Conservation (phyloP, 1,139 yeast species). For the Protomyces arabidopsidicola region DNA sequence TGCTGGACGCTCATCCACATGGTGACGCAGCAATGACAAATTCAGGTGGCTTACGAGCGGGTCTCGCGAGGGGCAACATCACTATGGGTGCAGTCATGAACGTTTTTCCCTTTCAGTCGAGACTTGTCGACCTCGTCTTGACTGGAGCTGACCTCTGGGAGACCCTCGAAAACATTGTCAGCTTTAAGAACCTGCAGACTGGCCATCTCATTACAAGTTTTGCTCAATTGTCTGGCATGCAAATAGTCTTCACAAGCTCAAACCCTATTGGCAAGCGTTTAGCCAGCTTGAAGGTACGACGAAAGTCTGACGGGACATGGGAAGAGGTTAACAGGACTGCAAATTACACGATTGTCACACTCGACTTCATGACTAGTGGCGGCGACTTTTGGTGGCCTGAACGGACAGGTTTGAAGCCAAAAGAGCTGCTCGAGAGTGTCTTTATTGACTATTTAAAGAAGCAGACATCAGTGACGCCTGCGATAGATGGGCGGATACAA, state of each 20-base stretch:
- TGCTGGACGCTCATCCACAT: conserved; percentile 19
- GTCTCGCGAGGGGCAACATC: conserved; percentile 15
- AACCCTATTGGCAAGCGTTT: conserved; percentile 14
- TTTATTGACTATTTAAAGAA: neutral
- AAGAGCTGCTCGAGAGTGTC: conserved; percentile 18
- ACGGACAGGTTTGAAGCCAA: neutral
- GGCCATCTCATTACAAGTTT: conserved; percentile 20
- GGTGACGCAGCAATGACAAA: conserved; percentile 13
- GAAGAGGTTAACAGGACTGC: neutral
- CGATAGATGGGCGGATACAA: conserved; percentile 7
- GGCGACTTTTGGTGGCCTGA: conserved; percentile 28
- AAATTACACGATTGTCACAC: conserved; percentile 15
- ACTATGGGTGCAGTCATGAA: conserved; percentile 20
- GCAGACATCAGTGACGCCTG: neutral
- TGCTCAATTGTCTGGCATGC: conserved; percentile 19
- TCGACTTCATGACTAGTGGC: conserved; percentile 23
- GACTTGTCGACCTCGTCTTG: conserved; percentile 12
- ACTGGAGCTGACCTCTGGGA: conserved; percentile 21
- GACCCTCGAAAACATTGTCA: conserved; percentile 17
- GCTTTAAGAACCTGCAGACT: conserved; percentile 22
- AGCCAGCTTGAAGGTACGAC: neutral
- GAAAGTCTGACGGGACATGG: neutral
- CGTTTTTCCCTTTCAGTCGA: conserved; percentile 22
- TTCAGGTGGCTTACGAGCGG: conserved; percentile 26
- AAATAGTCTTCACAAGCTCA: conserved; percentile 3